Evolutionary conservation across 1,139 yeast genomes (phyloP), one percentile per base, ranked within the genome.

Genomic region (Debaryomyces singareniensis): DNA sequence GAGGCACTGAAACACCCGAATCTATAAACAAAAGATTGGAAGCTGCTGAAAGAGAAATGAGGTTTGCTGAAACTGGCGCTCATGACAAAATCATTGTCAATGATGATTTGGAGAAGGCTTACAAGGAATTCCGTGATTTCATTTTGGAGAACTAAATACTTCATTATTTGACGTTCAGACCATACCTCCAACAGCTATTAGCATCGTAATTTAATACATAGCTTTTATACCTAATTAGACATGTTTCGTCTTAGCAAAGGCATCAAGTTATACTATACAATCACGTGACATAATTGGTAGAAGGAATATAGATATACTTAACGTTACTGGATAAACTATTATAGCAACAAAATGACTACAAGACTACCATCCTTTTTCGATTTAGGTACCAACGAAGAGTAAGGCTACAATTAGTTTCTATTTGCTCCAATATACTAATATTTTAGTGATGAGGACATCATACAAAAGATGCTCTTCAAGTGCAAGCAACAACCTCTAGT

Each of bases 1-100:
- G 99, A 62, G 97, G 98, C 39, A 91, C 98, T 25, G 98, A 91
- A 64, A 82, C 95, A 27, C 69, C 71, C 16, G 97, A 89, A 45
- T 78, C 93, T 29, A 53, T 91, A 34, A 73, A 72, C 45, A 86
- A 84, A 68, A 78, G 99, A 60, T 66, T 91, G 34, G 70, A 70
- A 32, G 95, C 95, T 39, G 97, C 98, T 20, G 47, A 75, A 37
- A 81, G 83, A 31, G 99, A 91, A 63, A 55, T 93, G 62, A 96
- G 78, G 43, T 91, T 79, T 58, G 79, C 96, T 24, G 61, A 84
- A 50, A 75, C 87, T 38, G 96, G 96, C 38, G 95, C 95, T 30
- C 96, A 91, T 53, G 98, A 91, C 61, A 68, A 70, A 54, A 72
- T 83, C 39, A 77, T 91, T 44, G 91, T 91, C 45, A 91, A 91